These are phyloP conservation scores for Mortierella sp. DNA, from an alignment of 371 early-diverging fungal species.

Conservation along the genomic window DNA sequence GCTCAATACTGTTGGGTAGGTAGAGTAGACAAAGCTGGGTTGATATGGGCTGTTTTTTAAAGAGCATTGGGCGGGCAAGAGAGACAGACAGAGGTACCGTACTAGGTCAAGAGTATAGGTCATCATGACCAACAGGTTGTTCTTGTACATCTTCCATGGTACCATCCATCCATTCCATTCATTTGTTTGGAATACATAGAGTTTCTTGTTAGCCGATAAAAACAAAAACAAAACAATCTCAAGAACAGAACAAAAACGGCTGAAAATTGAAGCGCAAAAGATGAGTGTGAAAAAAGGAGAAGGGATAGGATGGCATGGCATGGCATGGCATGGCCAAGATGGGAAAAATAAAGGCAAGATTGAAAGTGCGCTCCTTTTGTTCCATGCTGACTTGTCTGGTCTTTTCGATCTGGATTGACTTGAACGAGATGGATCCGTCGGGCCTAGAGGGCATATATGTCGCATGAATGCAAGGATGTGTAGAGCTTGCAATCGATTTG, in stretches of 20 bases:
- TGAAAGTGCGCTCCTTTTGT: not conserved
- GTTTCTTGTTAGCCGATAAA: too few species aligned
- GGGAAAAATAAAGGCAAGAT: constrained; percentile 11
- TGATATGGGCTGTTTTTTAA: not conserved
- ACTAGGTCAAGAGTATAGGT: not conserved
- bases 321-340: not conserved
- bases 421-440: not conserved
- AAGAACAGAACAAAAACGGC: not conserved
- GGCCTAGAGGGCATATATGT: not conserved
- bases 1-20: too few species aligned
- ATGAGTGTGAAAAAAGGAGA: not conserved
- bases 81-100: not conserved
- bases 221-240: too few species aligned
- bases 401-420: not conserved
- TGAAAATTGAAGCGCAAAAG: not conserved
- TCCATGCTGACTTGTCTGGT: not conserved
- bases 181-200: not conserved
- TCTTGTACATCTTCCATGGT: not conserved
- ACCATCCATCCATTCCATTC: not conserved
- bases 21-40: too few species aligned
- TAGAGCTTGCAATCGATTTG: too few species aligned
- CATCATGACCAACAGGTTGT: constrained; percentile 1
- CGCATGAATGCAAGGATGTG: not conserved
- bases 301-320: not conserved
- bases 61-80: not conserved